phyloP scores from a whole-genome alignment of 169 alveolate species.

The Babesia bovis region DNA sequence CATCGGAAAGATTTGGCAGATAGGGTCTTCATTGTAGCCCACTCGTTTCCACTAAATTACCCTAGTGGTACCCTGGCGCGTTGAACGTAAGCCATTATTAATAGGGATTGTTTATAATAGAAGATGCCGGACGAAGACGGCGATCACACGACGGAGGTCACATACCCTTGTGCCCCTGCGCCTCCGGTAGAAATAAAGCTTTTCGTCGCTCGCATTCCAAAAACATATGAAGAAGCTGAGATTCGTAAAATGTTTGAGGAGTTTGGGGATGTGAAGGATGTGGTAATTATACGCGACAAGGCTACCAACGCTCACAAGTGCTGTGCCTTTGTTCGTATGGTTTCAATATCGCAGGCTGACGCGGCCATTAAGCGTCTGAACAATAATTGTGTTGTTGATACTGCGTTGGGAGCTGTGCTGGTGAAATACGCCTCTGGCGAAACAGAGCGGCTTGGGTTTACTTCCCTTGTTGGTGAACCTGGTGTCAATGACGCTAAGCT shows the following conservation, averaged over 20 bases:
- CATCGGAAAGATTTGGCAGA: background rate
- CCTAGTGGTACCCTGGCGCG: background rate
- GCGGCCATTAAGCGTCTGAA: slow-evolving; percentile 85
- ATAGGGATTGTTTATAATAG: background rate
- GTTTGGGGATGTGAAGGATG: slow-evolving; percentile 86
- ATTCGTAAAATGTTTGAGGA: slow-evolving; percentile 80
- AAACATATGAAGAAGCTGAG: slow-evolving; percentile 78
- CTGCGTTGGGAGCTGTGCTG: slow-evolving; percentile 82
- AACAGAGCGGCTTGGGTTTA: slow-evolving; percentile 82
- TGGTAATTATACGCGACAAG: slow-evolving; percentile 81
- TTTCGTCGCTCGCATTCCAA: slow-evolving; percentile 88
- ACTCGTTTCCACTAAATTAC: background rate
- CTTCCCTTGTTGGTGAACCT: slow-evolving; percentile 79
- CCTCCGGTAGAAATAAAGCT: slow-evolving; percentile 89
- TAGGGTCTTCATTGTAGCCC: background rate
- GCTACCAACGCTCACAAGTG: slow-evolving; percentile 83
- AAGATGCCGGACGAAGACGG: slow-evolving; percentile 7
- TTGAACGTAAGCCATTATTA: background rate
- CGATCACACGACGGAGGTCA: slow-evolving; percentile 4
- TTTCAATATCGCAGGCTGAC: slow-evolving; percentile 89
- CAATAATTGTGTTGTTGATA: slow-evolving; percentile 77
- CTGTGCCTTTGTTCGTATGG: slow-evolving; percentile 82
- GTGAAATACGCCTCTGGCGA: slow-evolving; percentile 89
- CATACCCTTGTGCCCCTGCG: slow-evolving; percentile 83
- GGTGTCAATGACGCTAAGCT: slow-evolving; percentile 86